These are phyloP conservation scores for Dicorynia guianensis DNA, from an alignment of 306 rosid species.

Conservation along the genomic window DNA sequence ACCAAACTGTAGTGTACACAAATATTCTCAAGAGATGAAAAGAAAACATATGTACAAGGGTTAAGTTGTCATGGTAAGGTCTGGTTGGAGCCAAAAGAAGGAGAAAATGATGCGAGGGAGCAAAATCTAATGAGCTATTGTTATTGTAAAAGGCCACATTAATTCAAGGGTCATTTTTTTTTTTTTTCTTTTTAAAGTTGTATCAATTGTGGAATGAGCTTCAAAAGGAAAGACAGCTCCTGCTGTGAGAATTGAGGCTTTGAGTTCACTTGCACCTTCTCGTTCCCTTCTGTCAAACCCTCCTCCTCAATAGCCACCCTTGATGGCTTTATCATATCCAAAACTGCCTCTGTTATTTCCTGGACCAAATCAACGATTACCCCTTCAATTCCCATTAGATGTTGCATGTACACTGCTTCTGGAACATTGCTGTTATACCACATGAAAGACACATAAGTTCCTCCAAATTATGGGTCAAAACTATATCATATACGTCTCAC, in stretches of 20 bases:
- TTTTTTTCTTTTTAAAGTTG: slow-evolving; percentile 36
- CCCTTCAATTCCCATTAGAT: slow-evolving; percentile 91
- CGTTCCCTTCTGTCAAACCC: slow-evolving; percentile 48
- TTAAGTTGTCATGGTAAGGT: slow-evolving; percentile 10
- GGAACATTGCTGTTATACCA: slow-evolving; percentile 75
- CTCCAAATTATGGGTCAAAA: background rate
- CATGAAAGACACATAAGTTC: background rate
- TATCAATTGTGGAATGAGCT: slow-evolving; percentile 82
- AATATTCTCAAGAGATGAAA: slow-evolving; percentile 18
- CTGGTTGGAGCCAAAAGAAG: no score
- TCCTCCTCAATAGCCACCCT: slow-evolving; percentile 49
- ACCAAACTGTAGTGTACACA: background rate
- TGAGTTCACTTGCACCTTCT: slow-evolving; percentile 44
- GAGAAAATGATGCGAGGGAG: background rate
- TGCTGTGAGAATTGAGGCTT: slow-evolving; percentile 78
- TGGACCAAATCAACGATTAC: slow-evolving; percentile 85
- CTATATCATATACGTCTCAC: no score
- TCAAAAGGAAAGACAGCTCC: slow-evolving; percentile 82
- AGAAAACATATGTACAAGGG: slow-evolving; percentile 27
- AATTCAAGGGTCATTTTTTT: background rate
- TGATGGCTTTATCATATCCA: slow-evolving; percentile 59
- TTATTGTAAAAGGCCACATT: background rate
- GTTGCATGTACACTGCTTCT: slow-evolving; percentile 89
- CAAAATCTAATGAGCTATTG: background rate
- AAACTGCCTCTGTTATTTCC: slow-evolving; percentile 79